Base-by-base conservation (phyloP, 768 basidiomycete species). In the Neoboletus magnificus region DNA sequence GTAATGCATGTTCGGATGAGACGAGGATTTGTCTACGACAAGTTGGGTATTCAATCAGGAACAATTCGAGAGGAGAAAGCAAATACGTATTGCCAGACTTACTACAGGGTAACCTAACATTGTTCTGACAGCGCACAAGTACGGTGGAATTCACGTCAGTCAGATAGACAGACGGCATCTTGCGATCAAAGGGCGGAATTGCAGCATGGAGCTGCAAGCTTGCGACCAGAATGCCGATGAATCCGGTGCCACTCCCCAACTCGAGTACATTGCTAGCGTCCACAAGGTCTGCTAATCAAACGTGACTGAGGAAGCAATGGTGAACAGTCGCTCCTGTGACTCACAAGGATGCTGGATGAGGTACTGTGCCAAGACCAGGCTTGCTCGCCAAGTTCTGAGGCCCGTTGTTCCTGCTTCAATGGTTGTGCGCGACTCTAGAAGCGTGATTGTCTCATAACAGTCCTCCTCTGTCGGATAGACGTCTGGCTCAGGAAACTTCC, bases 331-430 rank as follows among this genome's bases (percentile, higher is more conserved):
- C 22, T 11, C 35, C 32, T 48, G 45, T 32, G 13, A 63, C 67
- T 60, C 70, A 88, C 89, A 79, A 67, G 83, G 73, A 63, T 86
- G 74, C 10, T 62, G 56, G 20, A 82, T 77, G 23, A 92, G 73
- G 62, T 83, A 85, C 46, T 85, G 78, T 0, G 83, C 82, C 20
- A 92, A 74, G 30, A 80, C 73, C 42, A 86, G 79, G 60, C 88
- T 86, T 6, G 91, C 87, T 29, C 78, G 74, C 91, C 91, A 93
- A 8, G 90, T 93, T 51, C 87, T 78, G 46, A 92, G 70, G 13
- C 91, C 89, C 1, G 89, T 92, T 0, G 89, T 92, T 0, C 91
- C 90, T 40, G 76, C 74, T 67, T 91, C 89, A 29, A 91, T 84
- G 3, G 78, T 83, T 3, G 82, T 86, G 8, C 84, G 82, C 1